Evolutionary conservation across 352 stramenopile species (phyloP), one percentile per base, ranked within the genome.

Genomic region (Plasmopara muralis): DNA sequence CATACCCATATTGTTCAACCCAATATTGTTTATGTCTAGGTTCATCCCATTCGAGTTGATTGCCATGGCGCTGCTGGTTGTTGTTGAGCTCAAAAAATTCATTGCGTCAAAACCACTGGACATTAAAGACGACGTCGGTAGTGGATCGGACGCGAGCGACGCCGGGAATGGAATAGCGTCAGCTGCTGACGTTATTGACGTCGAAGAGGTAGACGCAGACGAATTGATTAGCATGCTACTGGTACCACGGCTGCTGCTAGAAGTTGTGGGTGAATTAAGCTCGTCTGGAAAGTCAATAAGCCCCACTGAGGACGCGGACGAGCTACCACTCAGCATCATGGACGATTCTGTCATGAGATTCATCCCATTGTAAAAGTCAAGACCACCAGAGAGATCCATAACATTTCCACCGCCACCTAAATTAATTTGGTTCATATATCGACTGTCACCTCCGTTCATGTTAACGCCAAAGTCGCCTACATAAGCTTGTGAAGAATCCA

Each of bases 211-310:
- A 4, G 69, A 57, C 5, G 59, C 46, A 2, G 69, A 68, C 9
- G 69, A 77, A 18, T 59, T 37, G 47, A 57, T 33, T 37, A 62
- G 54, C 43, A 56, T 59, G 47, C 55, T 58, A 47, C 51, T 62
- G 38, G 45, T 53, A 37, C 46, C 66, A 30, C 40, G 38, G 13
- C 46, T 40, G 25, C 49, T 55, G 28, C 31, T 59, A 18, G 53
- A 41, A 7, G 35, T 63, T 10, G 53, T 81, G 25, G 82, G 77
- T 38, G 83, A 88, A 47, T 93, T 89, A n/a, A 93, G 68, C 45
- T 93, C 83, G 33, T 90, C 83, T 0, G 83, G 83, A 53, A 93
- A 92, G 48, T 92, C 83, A 33, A 93, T 91, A 55, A 91, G 83
- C 4, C 73, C 83, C 4, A 64, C 49, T 5, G 70, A 69, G 6